phyloP scores from a whole-genome alignment of 306 rosid genomes.

The Calophaca sinica region DNA sequence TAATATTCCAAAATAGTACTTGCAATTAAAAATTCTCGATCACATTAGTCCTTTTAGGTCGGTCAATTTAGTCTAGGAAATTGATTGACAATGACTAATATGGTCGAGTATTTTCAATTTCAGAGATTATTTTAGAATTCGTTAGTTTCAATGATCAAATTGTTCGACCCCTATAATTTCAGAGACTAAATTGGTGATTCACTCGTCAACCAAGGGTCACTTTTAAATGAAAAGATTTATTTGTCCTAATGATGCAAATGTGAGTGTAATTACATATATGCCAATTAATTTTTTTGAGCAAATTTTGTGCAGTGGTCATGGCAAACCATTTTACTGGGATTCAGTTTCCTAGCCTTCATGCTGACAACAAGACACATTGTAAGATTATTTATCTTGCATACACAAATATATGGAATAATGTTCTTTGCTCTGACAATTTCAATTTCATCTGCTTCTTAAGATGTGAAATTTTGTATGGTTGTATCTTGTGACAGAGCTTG shows the following conservation, averaged over 20 bases:
- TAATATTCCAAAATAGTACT: no score
- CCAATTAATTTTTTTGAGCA: slow-evolving; percentile 27
- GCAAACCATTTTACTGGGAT: slow-evolving; percentile 84
- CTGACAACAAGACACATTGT: slow-evolving; percentile 81
- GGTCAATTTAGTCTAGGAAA: no score
- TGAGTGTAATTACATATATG: neutral
- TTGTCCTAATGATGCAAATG: slow-evolving; percentile 4
- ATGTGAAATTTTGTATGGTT: slow-evolving; percentile 33
- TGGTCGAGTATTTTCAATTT: no score
- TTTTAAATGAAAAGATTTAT: slow-evolving; percentile 32
- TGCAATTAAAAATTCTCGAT: no score
- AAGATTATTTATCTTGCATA: slow-evolving; percentile 47
- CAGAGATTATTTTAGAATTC: no score
- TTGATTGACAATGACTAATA: no score
- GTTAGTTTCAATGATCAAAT: no score
- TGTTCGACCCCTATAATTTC: no score
- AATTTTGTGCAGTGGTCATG: slow-evolving; percentile 90
- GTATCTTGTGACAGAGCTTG: slow-evolving; percentile 71
- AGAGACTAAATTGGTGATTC: no score
- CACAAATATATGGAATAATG: neutral
- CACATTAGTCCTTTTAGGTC: no score
- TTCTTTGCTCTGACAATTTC: slow-evolving; percentile 7
- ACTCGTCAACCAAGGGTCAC: slow-evolving; percentile 15
- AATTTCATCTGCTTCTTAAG: slow-evolving; percentile 9
- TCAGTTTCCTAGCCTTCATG: slow-evolving; percentile 68